A percentile compares a stretch with the other conserved stretches of the same genome.
phyloP scores from a whole-genome alignment of 352 stramenopile species.

The Pythium folliculosum region DNA sequence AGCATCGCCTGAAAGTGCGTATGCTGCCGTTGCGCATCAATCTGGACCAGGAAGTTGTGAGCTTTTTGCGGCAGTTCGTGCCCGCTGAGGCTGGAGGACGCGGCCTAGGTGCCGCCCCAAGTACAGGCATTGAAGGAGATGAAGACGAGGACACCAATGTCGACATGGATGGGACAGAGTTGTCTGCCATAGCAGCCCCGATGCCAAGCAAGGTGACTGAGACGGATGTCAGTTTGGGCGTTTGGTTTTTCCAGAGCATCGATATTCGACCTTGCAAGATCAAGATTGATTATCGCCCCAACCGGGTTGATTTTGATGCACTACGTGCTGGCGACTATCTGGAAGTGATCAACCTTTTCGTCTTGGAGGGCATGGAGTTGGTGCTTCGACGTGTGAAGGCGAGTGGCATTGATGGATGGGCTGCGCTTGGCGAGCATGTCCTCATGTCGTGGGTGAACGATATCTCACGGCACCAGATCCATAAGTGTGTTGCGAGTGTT shows the following conservation, averaged over 20 bases:
- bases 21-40: constrained; percentile 84
- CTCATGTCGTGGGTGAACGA: constrained; percentile 88
- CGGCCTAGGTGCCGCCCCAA: neutral
- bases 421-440: constrained; percentile 65
- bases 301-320: constrained; percentile 85
- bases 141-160: constrained; percentile 27
- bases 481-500: constrained; percentile 89
- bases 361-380: constrained; percentile 88
- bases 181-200: constrained; percentile 36
- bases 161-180: constrained; percentile 51
- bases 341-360: constrained; percentile 90
- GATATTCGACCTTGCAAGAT: constrained; percentile 89
- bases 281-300: constrained; percentile 89
- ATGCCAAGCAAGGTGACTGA: constrained; percentile 33
- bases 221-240: constrained; percentile 47
- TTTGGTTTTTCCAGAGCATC: constrained; percentile 89
- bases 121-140: constrained; percentile 22
- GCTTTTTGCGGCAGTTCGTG: constrained; percentile 86
- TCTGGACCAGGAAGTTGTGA: constrained; percentile 86
- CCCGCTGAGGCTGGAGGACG: constrained; percentile 26
- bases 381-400: constrained; percentile 84
- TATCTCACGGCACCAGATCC: constrained; percentile 86
- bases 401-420: constrained; percentile 80
- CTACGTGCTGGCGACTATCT: constrained; percentile 84
- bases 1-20: constrained; percentile 78